These are phyloP conservation scores for Helminthosporium solani DNA, from an alignment of 2,329 filamentous ascomycete species.

Conservation along the genomic window DNA sequence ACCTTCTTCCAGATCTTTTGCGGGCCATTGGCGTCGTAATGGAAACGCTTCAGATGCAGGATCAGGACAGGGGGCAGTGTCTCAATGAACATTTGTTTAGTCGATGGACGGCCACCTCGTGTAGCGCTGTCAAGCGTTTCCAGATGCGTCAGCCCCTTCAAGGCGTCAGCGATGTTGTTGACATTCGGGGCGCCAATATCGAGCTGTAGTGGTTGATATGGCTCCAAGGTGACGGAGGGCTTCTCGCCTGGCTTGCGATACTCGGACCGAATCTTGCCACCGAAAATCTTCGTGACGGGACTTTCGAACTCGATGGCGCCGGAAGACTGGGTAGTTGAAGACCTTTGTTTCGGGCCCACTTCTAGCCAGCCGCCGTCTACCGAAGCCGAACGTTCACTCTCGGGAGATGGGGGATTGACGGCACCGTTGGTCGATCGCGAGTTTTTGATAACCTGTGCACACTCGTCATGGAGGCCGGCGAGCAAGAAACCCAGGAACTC, in stretches of 20 bases:
- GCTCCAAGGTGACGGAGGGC: conserved; percentile 86
- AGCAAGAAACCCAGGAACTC: conserved; percentile 94
- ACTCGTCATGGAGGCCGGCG: conserved; percentile 92
- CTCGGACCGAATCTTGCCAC: conserved; percentile 86
- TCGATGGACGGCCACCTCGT: conserved; percentile 75
- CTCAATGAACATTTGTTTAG: conserved; percentile 94
- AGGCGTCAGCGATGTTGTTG: conserved; percentile 86
- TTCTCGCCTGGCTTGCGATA: conserved; percentile 83
- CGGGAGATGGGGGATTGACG: conserved; percentile 43
- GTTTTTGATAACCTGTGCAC: conserved; percentile 70
- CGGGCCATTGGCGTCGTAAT: conserved; percentile 86
- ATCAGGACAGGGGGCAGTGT: conserved; percentile 88
- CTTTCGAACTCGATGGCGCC: conserved; percentile 71
- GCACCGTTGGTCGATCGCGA: conserved; percentile 37
- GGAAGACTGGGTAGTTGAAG: conserved; percentile 82
- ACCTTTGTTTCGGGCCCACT: conserved; percentile 87
- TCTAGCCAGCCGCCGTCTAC: conserved; percentile 81
- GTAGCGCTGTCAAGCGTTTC: conserved; percentile 82
- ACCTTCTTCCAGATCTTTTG: conserved; percentile 99
- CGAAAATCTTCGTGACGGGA: conserved; percentile 91
- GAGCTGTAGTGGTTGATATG: conserved; percentile 90
- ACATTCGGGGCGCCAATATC: conserved; percentile 88
- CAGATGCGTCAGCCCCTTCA: conserved; percentile 78
- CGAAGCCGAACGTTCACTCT: conserved; percentile 47
- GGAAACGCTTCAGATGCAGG: conserved; percentile 94